These are phyloP conservation scores for Rhizopus microsporus DNA, from an alignment of 371 early-diverging fungal genomes.

Conservation along the genomic window DNA sequence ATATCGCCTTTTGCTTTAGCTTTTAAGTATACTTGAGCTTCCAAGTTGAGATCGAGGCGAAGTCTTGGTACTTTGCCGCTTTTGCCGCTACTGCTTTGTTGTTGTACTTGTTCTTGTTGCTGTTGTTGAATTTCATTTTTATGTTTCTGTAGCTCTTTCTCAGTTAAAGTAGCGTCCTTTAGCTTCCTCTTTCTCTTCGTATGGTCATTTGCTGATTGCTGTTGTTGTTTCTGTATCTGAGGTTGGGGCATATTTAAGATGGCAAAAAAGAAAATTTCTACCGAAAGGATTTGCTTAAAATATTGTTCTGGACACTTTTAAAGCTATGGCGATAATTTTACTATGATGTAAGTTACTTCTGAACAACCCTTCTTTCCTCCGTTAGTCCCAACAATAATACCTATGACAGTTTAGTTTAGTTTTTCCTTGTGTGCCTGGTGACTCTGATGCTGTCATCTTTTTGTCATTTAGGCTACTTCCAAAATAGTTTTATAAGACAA, in stretches of 20 bases:
- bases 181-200: not conserved
- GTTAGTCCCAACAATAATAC: not conserved
- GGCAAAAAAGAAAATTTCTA: too few species aligned
- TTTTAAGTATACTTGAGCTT: slow-evolving; percentile 23
- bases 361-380: not conserved
- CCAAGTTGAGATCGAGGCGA: slow-evolving; percentile 27
- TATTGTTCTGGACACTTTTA: slow-evolving; percentile 9
- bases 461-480: slow-evolving; percentile 11
- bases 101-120: slow-evolving; percentile 11
- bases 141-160: not conserved
- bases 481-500: slow-evolving; percentile 8
- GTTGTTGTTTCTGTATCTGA: too few species aligned
- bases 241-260: too few species aligned
- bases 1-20: slow-evolving; percentile 31
- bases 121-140: slow-evolving; percentile 10
- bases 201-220: not conserved
- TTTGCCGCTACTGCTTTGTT: not conserved
- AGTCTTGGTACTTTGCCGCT: slow-evolving; percentile 21
- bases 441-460: slow-evolving; percentile 12
- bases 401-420: not conserved
- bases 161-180: not conserved
- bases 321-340: not conserved
- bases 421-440: not conserved
- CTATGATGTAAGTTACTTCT: not conserved
- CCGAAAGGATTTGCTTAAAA: too few species aligned